Evolutionary conservation across 176 grass and related monocot species (phyloP).

Genomic region (Avena atlantica): DNA sequence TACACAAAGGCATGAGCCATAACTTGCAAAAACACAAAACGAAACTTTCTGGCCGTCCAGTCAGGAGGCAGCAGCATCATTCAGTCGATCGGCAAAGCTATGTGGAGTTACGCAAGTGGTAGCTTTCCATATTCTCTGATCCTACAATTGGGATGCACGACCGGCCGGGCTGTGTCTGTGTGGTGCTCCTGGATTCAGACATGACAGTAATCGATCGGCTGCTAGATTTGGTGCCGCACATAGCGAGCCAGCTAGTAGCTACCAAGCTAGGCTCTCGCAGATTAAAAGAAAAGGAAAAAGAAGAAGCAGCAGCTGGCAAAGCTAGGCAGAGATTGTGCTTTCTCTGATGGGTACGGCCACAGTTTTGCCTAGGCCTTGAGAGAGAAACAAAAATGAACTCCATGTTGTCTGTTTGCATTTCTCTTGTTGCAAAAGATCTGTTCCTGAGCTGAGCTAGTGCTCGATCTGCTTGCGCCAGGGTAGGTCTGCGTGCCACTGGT

Average conservation of each 20-base stretch:
- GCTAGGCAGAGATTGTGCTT: neutral
- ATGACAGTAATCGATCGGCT: constrained; percentile 37
- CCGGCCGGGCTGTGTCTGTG: neutral
- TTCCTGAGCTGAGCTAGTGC: neutral
- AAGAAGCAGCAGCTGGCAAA: neutral
- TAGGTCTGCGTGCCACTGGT: neutral
- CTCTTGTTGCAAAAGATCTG: neutral
- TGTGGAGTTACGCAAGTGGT: constrained; percentile 28
- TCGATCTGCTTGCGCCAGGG: neutral
- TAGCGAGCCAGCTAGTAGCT: constrained; percentile 31
- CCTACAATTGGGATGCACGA: constrained; percentile 47
- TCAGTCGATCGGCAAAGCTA: neutral
- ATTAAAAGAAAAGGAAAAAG: neutral
- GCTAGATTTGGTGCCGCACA: constrained; percentile 50
- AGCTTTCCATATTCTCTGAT: constrained; percentile 36
- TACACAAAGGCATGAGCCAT: neutral
- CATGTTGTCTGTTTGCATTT: neutral
- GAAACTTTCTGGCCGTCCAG: constrained; percentile 44
- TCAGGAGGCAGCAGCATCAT: constrained; percentile 41
- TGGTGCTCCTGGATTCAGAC: constrained; percentile 49
- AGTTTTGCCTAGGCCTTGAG: neutral
- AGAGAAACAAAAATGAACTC: neutral
- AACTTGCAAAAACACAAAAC: constrained; percentile 17
- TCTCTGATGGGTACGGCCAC: neutral
- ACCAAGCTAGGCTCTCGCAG: neutral